Evolutionary conservation across 2,329 filamentous ascomycete species (phyloP).

Genomic region (Epicoccum nigrum): DNA sequence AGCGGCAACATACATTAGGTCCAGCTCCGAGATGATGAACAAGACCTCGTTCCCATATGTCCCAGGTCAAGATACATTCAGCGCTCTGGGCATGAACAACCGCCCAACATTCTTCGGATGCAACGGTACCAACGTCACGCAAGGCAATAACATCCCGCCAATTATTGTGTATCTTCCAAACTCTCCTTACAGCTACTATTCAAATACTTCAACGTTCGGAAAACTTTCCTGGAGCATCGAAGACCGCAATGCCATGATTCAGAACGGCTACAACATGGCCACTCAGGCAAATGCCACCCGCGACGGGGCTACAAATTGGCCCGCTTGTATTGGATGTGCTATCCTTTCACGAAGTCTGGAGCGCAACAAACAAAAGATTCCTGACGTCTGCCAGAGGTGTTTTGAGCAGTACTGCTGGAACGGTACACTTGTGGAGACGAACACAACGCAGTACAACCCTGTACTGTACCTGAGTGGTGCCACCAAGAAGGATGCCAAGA

Average conservation of each 20-base stretch:
- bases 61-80: not conserved
- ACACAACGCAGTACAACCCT: too few relatives aligned
- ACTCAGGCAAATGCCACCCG: not conserved
- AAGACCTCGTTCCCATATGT: not conserved
- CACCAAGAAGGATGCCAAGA: too few relatives aligned
- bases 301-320: not conserved
- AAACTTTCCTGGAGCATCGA: not conserved
- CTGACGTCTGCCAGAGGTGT: not conserved
- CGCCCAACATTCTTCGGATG: not conserved
- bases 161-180: not conserved
- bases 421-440: not conserved
- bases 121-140: not conserved
- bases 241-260: not conserved
- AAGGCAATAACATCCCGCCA: not conserved
- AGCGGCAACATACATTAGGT: not conserved
- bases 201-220: not conserved
- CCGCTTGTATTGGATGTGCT: not conserved
- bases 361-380: not conserved
- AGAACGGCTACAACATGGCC: not conserved
- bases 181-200: not conserved
- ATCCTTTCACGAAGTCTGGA: not conserved
- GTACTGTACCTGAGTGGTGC: too few relatives aligned
- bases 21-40: not conserved
- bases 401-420: slow-evolving; percentile 1
- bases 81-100: not conserved